phyloP scores from a whole-genome alignment of 768 basidiomycete species.

The Thelephora ganbajun region DNA sequence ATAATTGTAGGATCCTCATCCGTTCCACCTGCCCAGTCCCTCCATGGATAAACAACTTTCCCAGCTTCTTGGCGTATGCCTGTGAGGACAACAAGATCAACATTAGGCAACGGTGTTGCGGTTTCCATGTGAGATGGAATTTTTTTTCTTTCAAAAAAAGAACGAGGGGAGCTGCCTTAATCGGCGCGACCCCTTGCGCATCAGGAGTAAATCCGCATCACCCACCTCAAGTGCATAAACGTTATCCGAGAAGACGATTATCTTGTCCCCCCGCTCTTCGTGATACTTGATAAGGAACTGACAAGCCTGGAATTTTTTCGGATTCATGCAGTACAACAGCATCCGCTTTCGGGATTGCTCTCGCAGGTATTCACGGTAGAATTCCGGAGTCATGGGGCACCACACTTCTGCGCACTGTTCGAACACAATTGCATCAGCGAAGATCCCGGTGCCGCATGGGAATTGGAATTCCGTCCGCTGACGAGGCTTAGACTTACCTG shows the following conservation, averaged over 20 bases:
- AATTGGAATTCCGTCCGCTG: not conserved
- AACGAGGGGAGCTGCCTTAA: no score
- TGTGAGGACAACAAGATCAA: constrained; percentile 14
- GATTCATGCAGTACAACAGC: constrained; percentile 98
- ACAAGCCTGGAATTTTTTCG: constrained; percentile 97
- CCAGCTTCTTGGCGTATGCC: constrained; percentile 89
- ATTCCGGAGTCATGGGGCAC: constrained; percentile 99
- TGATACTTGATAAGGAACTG: constrained; percentile 98
- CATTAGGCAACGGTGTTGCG: not conserved
- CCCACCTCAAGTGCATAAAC: constrained; percentile 89
- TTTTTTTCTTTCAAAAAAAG: no score
- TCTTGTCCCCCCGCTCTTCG: constrained; percentile 94
- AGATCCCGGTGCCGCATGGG: not conserved
- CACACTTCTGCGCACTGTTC: constrained; percentile 94
- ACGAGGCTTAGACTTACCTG: constrained; percentile 43
- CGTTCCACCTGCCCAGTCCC: constrained; percentile 90
- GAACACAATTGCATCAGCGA: constrained; percentile 2
- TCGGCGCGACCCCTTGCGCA: no score
- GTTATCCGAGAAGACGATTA: constrained; percentile 98
- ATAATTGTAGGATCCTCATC: constrained; percentile 87
- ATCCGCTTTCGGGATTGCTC: constrained; percentile 89
- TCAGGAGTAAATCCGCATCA: no score
- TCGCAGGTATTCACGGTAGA: constrained; percentile 92
- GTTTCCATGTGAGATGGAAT: not conserved
- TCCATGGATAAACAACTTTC: constrained; percentile 93